Conservation (phyloP, 148 eudicot genomes). For the Mesembryanthemum crystallinum region DNA sequence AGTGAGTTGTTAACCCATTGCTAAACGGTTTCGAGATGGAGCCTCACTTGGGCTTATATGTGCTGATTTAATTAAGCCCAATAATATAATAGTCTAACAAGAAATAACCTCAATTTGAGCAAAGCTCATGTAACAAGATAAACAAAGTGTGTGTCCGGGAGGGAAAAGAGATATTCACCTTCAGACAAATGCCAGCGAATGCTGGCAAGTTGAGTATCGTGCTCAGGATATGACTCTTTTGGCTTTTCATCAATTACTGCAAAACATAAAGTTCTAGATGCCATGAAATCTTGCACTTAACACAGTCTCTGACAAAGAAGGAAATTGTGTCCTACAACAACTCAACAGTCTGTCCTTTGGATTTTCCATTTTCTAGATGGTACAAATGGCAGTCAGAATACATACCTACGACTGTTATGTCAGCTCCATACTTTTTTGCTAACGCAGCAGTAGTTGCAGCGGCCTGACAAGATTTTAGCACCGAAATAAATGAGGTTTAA, state of each 20-base stretch:
- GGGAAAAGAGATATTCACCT: constrained; percentile 38
- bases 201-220: constrained; percentile 71
- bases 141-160: background rate
- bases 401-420: constrained; percentile 94
- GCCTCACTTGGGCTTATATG: too few species aligned
- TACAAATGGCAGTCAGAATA: background rate
- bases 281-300: constrained; percentile 20
- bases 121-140: background rate
- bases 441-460: constrained; percentile 88
- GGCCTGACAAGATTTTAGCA: constrained; percentile 48
- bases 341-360: background rate
- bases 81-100: background rate
- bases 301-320: constrained; percentile 6
- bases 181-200: constrained; percentile 89
- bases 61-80: too few species aligned
- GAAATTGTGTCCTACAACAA: constrained; percentile 14
- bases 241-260: constrained; percentile 81
- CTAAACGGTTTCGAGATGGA: too few species aligned
- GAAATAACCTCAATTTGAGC: background rate
- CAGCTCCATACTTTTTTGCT: constrained; percentile 96
- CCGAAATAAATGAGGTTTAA: constrained; percentile 11
- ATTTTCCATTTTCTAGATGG: background rate
- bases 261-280: constrained; percentile 29
- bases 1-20: too few species aligned
- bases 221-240: constrained; percentile 70